Conservation (phyloP, 2,329 filamentous ascomycete species). For the Nemania sp. region DNA sequence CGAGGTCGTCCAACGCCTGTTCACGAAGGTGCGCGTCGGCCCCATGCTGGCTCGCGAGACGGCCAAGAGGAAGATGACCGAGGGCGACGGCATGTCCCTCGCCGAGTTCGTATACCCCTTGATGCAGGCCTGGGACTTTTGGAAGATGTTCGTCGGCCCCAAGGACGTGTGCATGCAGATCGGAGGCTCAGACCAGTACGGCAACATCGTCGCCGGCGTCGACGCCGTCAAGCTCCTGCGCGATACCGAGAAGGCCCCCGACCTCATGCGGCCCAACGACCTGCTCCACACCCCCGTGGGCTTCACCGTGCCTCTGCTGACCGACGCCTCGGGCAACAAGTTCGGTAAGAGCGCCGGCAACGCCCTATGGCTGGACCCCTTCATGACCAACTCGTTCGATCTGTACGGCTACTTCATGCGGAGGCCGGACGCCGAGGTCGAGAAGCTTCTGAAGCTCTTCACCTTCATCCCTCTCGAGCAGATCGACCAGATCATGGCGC, state of each 20-base stretch:
- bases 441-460: constrained; percentile 82
- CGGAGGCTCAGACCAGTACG: constrained; percentile 93
- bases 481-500: constrained; percentile 70
- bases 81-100: constrained; percentile 90
- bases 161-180: constrained; percentile 78
- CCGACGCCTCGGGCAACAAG: constrained; percentile 82
- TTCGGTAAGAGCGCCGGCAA: constrained; percentile 96
- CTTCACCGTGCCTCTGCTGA: constrained; percentile 88
- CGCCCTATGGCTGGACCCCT: constrained; percentile 86
- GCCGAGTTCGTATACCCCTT: constrained; percentile 93
- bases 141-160: constrained; percentile 73
- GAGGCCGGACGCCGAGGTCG: constrained; percentile 79
- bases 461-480: constrained; percentile 78
- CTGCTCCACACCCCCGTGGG: constrained; percentile 69
- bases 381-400: constrained; percentile 81
- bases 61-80: constrained; percentile 81
- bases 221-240: constrained; percentile 80
- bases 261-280: constrained; percentile 45
- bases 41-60: constrained; percentile 88
- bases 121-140: constrained; percentile 96
- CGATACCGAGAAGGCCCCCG: constrained; percentile 56
- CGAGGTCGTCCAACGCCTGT: constrained; percentile 76
- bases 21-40: constrained; percentile 75
- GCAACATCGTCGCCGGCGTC: constrained; percentile 91
- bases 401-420: constrained; percentile 90